Conservation (phyloP, 2,329 filamentous ascomycete species). For the Capronia epimyces region DNA sequence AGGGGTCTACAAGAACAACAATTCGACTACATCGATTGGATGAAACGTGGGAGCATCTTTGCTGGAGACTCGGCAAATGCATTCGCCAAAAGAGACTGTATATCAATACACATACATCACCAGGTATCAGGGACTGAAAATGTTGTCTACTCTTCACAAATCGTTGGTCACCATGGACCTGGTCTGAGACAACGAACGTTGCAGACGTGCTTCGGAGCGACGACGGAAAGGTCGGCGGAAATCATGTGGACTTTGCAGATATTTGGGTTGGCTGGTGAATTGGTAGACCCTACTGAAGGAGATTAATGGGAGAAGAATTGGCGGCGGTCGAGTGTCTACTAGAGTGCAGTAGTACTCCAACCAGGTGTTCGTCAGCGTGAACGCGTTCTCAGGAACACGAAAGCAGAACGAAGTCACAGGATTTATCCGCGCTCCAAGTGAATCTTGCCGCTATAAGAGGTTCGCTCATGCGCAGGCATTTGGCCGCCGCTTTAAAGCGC, state of each 20-base stretch:
- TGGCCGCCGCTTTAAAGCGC: too few species aligned
- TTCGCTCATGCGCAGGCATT: too few species aligned
- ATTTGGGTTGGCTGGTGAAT: neutral
- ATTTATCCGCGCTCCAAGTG: too few species aligned
- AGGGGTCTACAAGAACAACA: conserved; percentile 39
- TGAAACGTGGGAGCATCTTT: conserved; percentile 1
- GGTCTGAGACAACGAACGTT: neutral
- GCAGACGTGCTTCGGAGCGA: neutral
- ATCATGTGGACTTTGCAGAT: too few species aligned
- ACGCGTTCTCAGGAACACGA: neutral
- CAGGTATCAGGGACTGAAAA: too few species aligned
- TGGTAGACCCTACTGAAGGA: neutral
- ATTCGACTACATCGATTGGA: conserved; percentile 32
- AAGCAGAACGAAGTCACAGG: neutral
- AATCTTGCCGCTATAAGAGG: neutral
- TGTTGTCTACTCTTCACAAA: neutral
- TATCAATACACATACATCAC: neutral
- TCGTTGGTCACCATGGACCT: neutral
- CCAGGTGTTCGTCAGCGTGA: too few species aligned
- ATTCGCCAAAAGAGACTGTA: neutral
- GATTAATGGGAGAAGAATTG: neutral
- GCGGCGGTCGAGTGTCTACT: too few species aligned
- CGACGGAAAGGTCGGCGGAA: neutral
- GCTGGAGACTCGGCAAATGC: too few species aligned
- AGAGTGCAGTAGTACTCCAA: too few species aligned